Conservation (phyloP, 208 protist species). For the Trypanosoma brucei region DNA sequence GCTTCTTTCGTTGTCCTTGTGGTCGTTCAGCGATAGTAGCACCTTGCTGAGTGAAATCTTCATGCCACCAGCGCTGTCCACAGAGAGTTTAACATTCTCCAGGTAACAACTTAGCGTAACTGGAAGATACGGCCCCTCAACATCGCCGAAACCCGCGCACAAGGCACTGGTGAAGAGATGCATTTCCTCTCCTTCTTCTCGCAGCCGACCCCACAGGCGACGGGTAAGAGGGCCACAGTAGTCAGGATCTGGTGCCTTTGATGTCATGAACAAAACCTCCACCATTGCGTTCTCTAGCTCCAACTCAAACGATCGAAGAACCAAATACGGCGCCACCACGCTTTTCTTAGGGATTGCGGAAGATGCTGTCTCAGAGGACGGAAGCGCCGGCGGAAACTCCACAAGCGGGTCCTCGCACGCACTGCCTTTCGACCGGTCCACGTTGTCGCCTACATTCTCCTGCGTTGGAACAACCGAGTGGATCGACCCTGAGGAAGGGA, state of each 20-base stretch:
- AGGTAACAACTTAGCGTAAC: slow-evolving; percentile 23
- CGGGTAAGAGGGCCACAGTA: slow-evolving; percentile 25
- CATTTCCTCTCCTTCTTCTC: slow-evolving; percentile 10
- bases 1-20: slow-evolving; percentile 14
- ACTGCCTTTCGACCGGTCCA: no score
- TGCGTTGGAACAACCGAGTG: no score
- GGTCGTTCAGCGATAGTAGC: slow-evolving; percentile 21
- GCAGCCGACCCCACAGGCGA: slow-evolving; percentile 23
- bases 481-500: no score
- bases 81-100: slow-evolving; percentile 17
- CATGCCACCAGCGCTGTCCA: slow-evolving; percentile 13
- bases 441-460: no score
- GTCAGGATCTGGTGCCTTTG: slow-evolving; percentile 16
- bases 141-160: not conserved
- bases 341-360: no score
- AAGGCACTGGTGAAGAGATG: not conserved
- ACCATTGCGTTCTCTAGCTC: slow-evolving; percentile 19
- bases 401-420: no score
- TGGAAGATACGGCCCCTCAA: slow-evolving; percentile 21
- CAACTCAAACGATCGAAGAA: slow-evolving; percentile 10
- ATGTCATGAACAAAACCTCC: slow-evolving; percentile 20
- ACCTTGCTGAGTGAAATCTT: slow-evolving; percentile 21
- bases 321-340: slow-evolving; percentile 15
- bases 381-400: no score
- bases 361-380: no score